Evolutionary conservation across 257 asterid genomes (phyloP).

Genomic region (Catharanthus roseus): DNA sequence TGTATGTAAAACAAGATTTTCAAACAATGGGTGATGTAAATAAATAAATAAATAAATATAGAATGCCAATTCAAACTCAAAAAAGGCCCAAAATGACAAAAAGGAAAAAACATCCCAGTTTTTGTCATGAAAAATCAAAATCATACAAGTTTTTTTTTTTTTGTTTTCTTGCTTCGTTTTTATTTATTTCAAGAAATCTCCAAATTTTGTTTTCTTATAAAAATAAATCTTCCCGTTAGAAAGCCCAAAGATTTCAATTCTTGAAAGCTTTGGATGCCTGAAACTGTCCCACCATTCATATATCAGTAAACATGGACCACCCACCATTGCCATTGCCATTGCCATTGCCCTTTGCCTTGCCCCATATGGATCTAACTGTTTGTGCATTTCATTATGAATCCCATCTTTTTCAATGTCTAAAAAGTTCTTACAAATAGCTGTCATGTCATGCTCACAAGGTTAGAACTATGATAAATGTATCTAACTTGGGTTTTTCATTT

Average conservation of each 20-base stretch:
- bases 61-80: slow-evolving; percentile 8
- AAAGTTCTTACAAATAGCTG: slow-evolving; percentile 9
- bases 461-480: too few species aligned
- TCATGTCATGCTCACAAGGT: slow-evolving; percentile 11
- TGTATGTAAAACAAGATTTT: neutral
- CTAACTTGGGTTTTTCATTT: too few species aligned
- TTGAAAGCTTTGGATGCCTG: slow-evolving; percentile 14
- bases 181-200: neutral
- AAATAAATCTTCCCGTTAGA: neutral
- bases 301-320: slow-evolving; percentile 12
- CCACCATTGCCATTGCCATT: too few species aligned
- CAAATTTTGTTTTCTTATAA: neutral
- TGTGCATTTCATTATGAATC: neutral
- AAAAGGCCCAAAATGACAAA: slow-evolving; percentile 7
- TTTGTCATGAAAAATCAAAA: neutral
- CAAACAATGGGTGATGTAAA: neutral
- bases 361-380: neutral
- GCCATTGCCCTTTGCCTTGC: neutral
- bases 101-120: slow-evolving; percentile 12
- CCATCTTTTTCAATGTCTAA: neutral
- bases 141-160: slow-evolving; percentile 1
- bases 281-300: slow-evolving; percentile 15
- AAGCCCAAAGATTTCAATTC: slow-evolving; percentile 5
- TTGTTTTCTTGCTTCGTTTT: slow-evolving; percentile 23
- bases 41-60: too few species aligned